Conservation (phyloP, 176 grass and related monocot species). For the Tuctoria greenei region DNA sequence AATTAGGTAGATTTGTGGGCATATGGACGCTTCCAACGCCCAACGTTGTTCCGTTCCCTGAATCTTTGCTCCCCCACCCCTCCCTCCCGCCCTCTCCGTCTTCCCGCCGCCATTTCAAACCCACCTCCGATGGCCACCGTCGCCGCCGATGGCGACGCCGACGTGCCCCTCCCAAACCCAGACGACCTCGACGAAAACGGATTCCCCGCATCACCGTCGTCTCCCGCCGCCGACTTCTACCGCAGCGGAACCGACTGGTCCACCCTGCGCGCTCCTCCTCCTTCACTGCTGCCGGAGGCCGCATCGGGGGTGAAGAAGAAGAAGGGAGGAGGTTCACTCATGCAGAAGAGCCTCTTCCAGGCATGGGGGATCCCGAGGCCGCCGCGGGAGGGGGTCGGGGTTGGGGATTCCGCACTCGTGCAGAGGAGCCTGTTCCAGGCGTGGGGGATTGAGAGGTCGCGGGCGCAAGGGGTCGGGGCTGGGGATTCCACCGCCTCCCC, state of each 20-base stretch:
- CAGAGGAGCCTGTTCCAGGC: conserved; percentile 74
- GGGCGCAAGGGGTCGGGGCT: not conserved
- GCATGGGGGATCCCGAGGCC: conserved; percentile 58
- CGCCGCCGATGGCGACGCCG: conserved; percentile 24
- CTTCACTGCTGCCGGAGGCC: not conserved
- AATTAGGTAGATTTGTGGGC: no score
- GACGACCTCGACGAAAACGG: conserved; percentile 55
- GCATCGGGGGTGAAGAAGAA: not conserved
- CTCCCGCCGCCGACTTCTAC: conserved; percentile 54
- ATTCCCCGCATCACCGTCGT: conserved; percentile 29
- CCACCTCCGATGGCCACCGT: conserved; percentile 36
- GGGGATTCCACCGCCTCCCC: not conserved
- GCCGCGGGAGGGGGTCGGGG: not conserved
- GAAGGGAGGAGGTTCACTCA: conserved; percentile 7
- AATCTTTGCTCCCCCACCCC: not conserved
- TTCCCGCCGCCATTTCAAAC: conserved; percentile 57
- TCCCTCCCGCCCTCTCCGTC: not conserved
- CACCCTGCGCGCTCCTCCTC: conserved; percentile 31
- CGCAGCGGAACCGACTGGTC: conserved; percentile 62
- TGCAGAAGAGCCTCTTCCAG: conserved; percentile 67
- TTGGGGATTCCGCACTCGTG: conserved; percentile 30
- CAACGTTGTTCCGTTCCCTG: no score
- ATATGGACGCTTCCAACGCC: not conserved
- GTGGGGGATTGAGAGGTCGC: conserved; percentile 54
- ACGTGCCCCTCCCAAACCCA: not conserved